Evolutionary conservation across 1,284 basidiomycete species (phyloP).

Genomic region (Ganoderma sinense): DNA sequence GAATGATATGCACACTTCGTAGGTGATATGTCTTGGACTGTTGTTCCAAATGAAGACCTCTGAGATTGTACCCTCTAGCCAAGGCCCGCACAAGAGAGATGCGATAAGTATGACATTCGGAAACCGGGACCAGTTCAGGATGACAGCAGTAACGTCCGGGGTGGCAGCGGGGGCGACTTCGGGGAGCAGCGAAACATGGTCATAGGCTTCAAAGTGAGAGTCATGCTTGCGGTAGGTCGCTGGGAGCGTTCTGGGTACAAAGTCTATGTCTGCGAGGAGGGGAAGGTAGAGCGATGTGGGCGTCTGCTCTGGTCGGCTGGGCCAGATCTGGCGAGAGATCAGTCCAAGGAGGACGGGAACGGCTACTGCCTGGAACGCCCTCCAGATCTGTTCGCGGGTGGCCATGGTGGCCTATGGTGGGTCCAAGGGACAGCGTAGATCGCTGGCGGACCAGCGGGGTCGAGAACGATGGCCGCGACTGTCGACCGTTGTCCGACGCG

Average conservation of each 20-base stretch:
- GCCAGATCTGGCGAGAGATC: slow-evolving; percentile 22
- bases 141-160: slow-evolving; percentile 57
- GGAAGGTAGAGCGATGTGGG: slow-evolving; percentile 32
- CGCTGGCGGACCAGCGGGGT: neutral
- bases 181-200: slow-evolving; percentile 26
- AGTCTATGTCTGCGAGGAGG: slow-evolving; percentile 34
- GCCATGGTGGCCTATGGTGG: slow-evolving; percentile 20
- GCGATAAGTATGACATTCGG: slow-evolving; percentile 65
- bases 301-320: slow-evolving; percentile 20
- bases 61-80: slow-evolving; percentile 55
- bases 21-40: slow-evolving; percentile 50
- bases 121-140: slow-evolving; percentile 73
- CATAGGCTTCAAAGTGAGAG: slow-evolving; percentile 23
- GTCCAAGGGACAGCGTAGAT: slow-evolving; percentile 18
- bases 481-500: neutral
- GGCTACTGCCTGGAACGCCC: slow-evolving; percentile 29
- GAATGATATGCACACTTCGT: slow-evolving; percentile 45
- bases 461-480: neutral
- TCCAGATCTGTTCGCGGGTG: slow-evolving; percentile 29
- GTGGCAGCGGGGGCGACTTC: slow-evolving; percentile 15
- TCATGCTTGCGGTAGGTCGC: slow-evolving; percentile 29
- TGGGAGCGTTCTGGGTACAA: slow-evolving; percentile 30
- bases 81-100: slow-evolving; percentile 56
- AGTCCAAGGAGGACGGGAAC: slow-evolving; percentile 30
- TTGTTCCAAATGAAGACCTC: slow-evolving; percentile 73